Base-by-base conservation (phyloP, 2,329 filamentous ascomycete species). In the Pestalotiopsis sp. region DNA sequence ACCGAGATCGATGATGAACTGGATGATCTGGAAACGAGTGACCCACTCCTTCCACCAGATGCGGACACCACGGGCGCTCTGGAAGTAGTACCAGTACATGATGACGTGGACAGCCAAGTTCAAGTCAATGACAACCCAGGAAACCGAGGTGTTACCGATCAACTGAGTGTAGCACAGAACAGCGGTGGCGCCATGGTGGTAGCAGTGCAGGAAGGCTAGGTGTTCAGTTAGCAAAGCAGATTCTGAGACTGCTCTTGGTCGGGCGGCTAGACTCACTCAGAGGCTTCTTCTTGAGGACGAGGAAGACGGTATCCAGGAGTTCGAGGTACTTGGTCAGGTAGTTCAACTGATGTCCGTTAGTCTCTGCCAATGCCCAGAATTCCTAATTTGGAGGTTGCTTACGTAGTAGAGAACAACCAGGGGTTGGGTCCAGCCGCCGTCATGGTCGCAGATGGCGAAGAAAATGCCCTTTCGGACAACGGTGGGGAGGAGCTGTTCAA, bases 1-100 rank as follows among this genome's bases (percentile, higher is more conserved):
- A 95, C 93, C 94, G 71, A 98, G 92, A 83, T 98, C 95, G 81
- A 98, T 95, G 80, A 98, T 89, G 85, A 98, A 98, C 82, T 98
- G 95, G 77, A 93, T 90, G 82, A 98, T 98, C 84, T 98, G 95
- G 79, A 98, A 92, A 79, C 95, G 93, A 76, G 95, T 98, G 80
- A 98, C 97, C 92, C 95, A 98, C 85, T 98, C 94, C 92, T 98
- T 98, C 95, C 95, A 98, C 95, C 95, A 98, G 84, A 98, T 96
- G 78, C 91, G 92, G 82, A 98, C 90, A 75, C 96, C 96, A 75
- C 95, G 94, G 67, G 95, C 95, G 79, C 93, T 95, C 88, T 98
- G 95, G 91, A 98, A 98, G 90, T 98, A 98, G 91, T 98, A 98
- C 95, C 95, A 98, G 91, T 98, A 98, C 95, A 98, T 98, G 80